Evolutionary conservation across 345 rosid species (phyloP).

Genomic region (Citrus mangshanensis): DNA sequence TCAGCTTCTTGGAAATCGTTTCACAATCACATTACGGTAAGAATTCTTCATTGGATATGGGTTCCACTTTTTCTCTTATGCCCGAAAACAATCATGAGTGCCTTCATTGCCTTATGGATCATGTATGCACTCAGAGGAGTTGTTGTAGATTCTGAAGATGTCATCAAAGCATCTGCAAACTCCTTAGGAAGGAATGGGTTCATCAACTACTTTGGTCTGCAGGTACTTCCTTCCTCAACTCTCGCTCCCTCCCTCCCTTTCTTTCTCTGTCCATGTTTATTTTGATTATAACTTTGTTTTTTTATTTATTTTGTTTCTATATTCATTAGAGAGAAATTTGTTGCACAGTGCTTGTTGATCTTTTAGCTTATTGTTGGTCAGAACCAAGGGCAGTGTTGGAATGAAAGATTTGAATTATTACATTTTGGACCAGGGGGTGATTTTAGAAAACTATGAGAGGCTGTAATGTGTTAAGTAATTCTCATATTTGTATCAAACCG

Average conservation of each 20-base stretch:
- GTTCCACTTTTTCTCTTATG: neutral
- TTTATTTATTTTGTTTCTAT: neutral
- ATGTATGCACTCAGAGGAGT: conserved; percentile 56
- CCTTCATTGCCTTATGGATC: neutral
- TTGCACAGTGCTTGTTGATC: neutral
- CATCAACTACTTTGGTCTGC: conserved; percentile 96
- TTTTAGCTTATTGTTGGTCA: neutral
- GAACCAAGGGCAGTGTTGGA: neutral
- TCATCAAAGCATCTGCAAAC: conserved; percentile 65
- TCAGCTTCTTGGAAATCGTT: conserved; percentile 88
- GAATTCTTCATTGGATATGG: conserved; percentile 11
- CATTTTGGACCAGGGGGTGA: neutral
- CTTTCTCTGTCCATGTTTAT: neutral
- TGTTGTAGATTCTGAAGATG: conserved; percentile 86
- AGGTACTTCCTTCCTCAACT: conserved; percentile 43
- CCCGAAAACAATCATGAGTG: neutral
- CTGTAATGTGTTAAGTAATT: neutral
- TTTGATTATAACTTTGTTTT: neutral
- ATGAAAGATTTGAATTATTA: neutral
- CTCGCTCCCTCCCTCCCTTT: conserved; percentile 12
- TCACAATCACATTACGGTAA: conserved; percentile 78
- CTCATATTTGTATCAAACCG: neutral
- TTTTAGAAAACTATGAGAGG: neutral
- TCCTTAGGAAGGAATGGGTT: conserved; percentile 84
- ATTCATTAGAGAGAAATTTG: neutral